Evolutionary conservation across 2,329 filamentous ascomycete genomes (phyloP), one percentile per base, ranked within the genome.

Genomic region (Aspergillus jensenii): DNA sequence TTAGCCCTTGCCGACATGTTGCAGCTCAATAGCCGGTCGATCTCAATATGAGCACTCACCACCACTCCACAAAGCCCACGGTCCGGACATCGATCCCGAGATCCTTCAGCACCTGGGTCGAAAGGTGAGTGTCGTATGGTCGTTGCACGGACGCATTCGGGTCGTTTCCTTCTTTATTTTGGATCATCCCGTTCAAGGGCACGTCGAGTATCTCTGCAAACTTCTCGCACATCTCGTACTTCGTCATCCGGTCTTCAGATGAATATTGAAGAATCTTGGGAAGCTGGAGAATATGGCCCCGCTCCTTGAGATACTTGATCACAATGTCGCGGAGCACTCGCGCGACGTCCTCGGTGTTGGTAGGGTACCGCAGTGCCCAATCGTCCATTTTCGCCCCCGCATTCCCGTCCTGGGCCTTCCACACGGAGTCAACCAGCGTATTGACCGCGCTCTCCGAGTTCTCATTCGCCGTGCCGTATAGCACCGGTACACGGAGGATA

Each of bases 121-220:
- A 92, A 46, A 97, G 79, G 74, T 96, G 91, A 66, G 90, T 93
- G 75, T 96, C 91, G 70, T 90, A 96, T 12, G 93, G 92, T 62
- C 92, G 82, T 76, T 92, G 85, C 0, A 92, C 90, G 21, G 82
- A 81, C 45, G 88, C 85, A 60, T 85, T 87, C 6, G 87, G 86
- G 62, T 90, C 88, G 71, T 90, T 89, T 39, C 89, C 89, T 67
- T 90, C 81, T 23, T 86, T 83, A 67, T 91, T 88, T 9, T 66
- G 59, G 67, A 84, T 81, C 73, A 96, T 87, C 7, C 84, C 83
- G 47, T 86, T 84, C 19, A 88, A 79, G 11, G 89, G 82, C 55
- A 96, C 71, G 0, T 88, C 90, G 82, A 96, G 87, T 58, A 96
- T 90, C 59, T 91, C 86, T 4, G 86, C 89, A 69, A 96, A 87